Percentiles rank a stretch among this genome's conserved stretches.
phyloP scores from a whole-genome alignment of 345 rosid genomes.

The Moricandia moricandioides region DNA sequence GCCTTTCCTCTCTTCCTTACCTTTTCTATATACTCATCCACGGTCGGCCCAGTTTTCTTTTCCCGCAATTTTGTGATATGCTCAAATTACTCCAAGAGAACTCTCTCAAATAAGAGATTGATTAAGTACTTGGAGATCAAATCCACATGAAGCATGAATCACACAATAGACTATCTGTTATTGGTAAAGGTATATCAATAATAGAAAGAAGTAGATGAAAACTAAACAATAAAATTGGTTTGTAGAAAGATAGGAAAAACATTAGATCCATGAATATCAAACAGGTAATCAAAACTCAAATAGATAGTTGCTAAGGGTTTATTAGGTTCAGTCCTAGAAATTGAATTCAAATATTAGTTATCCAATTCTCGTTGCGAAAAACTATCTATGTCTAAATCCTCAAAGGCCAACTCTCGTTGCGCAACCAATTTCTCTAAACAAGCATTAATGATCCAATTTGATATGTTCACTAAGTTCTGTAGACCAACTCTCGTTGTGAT shows the following conservation, averaged over 20 bases:
- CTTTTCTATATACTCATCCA: no score
- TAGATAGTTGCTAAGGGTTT: not conserved
- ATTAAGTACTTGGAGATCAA: not conserved
- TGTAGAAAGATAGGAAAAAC: not conserved
- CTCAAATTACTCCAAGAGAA: not conserved
- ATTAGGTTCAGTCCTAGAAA: not conserved
- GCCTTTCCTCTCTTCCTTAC: no score
- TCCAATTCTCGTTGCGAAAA: not conserved
- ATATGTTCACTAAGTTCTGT: not conserved
- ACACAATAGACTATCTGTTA: not conserved
- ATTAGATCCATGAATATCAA: not conserved
- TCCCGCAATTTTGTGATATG: no score
- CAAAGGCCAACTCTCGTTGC: not conserved
- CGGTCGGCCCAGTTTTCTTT: no score
- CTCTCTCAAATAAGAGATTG: not conserved
- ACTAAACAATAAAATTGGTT: not conserved
- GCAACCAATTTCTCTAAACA: not conserved
- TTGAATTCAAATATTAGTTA: not conserved
- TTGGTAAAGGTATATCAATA: not conserved
- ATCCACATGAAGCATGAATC: not conserved
- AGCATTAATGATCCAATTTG: not conserved
- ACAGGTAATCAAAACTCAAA: not conserved
- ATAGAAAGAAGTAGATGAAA: not conserved
- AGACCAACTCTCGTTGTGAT: not conserved
- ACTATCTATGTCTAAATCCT: not conserved